Evolutionary conservation across 2,329 filamentous ascomycete genomes (phyloP).

Genomic region (Fusarium longipes): DNA sequence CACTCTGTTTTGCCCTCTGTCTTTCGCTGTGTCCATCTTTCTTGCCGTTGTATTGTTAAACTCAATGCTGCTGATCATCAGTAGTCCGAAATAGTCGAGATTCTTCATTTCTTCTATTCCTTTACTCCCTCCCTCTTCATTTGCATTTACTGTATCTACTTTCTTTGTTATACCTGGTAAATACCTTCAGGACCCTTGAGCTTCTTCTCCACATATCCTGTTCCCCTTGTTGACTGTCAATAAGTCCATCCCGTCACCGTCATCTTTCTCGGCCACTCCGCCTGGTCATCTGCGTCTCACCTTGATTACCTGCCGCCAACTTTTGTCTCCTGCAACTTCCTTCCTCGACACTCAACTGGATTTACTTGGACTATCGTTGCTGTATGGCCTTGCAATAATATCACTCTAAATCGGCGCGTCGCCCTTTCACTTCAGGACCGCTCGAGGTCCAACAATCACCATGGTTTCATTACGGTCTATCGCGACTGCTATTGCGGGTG

Average conservation of each 20-base stretch:
- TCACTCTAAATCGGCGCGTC: slow-evolving; percentile 19
- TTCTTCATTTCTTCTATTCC: neutral
- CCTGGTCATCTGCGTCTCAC: slow-evolving; percentile 32
- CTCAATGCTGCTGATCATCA: slow-evolving; percentile 24
- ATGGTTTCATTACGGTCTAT: slow-evolving; percentile 52
- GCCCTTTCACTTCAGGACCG: slow-evolving; percentile 33
- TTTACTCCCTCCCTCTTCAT: neutral
- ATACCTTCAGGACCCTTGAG: neutral
- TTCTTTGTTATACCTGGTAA: slow-evolving; percentile 1
- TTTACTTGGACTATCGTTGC: slow-evolving; percentile 1
- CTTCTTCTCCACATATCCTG: slow-evolving; percentile 23
- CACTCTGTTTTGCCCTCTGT: slow-evolving; percentile 30
- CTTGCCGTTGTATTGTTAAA: slow-evolving; percentile 15
- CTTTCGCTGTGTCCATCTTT: neutral
- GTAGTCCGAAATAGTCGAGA: neutral
- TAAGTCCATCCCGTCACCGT: neutral
- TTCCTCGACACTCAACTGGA: neutral
- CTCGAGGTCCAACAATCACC: slow-evolving; percentile 34
- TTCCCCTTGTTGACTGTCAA: slow-evolving; percentile 6
- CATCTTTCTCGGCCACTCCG: slow-evolving; percentile 18
- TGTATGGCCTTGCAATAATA: slow-evolving; percentile 40
- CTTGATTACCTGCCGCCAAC: slow-evolving; percentile 21
- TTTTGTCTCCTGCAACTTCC: slow-evolving; percentile 4
- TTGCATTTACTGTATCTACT: slow-evolving; percentile 4
- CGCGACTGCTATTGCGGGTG: slow-evolving; percentile 48